Conservation (phyloP, 2,329 filamentous ascomycete genomes). For the Ilyonectria mors-panacis region DNA sequence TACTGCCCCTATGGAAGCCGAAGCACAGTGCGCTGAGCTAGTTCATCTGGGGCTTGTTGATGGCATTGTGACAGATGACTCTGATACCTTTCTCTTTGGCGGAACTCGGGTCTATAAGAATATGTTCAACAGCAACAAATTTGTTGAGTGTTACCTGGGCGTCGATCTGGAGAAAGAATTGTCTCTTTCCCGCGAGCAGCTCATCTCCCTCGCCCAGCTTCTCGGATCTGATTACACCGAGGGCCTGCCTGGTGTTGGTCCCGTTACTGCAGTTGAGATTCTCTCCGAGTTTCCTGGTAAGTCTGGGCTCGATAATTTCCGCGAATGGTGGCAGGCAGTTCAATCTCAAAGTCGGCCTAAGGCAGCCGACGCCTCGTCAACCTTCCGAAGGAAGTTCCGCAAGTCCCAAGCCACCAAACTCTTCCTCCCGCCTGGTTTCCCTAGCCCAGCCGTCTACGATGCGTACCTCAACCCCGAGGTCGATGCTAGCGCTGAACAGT, state of each 20-base stretch:
- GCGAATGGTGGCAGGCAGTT: constrained; percentile 87
- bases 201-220: constrained; percentile 92
- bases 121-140: constrained; percentile 99
- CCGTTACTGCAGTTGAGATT: constrained; percentile 95
- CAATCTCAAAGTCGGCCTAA: constrained; percentile 78
- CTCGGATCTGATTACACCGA: constrained; percentile 97
- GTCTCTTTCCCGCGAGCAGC: constrained; percentile 85
- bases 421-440: constrained; percentile 87
- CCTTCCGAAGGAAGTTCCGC: constrained; percentile 90
- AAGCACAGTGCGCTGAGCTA: constrained; percentile 96
- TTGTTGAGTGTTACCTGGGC: constrained; percentile 94
- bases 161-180: constrained; percentile 91
- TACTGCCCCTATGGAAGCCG: constrained; percentile 98
- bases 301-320: constrained; percentile 79
- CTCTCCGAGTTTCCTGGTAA: constrained; percentile 85
- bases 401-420: constrained; percentile 85
- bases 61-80: constrained; percentile 97
- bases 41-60: constrained; percentile 91
- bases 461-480: constrained; percentile 92
- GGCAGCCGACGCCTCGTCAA: constrained; percentile 69
- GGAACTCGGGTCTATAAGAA: constrained; percentile 98
- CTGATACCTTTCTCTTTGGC: constrained; percentile 96
- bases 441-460: constrained; percentile 81
- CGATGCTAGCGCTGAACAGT: constrained; percentile 81
- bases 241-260: constrained; percentile 89